Conservation (phyloP, 2,329 filamentous ascomycete genomes). For the Xylaria digitata region DNA sequence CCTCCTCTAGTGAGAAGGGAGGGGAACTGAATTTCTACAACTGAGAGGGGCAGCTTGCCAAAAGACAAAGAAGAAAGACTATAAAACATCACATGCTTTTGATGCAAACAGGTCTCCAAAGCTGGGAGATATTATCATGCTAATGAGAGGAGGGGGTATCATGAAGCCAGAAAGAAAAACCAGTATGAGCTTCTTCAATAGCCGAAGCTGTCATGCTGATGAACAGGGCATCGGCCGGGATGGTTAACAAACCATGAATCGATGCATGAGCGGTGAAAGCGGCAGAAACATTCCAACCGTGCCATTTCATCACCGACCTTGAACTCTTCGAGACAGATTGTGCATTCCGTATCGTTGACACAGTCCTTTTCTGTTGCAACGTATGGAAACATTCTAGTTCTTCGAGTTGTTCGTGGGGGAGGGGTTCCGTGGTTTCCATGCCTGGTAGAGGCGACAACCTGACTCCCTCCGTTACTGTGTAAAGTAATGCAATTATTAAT, state of each 20-base stretch:
- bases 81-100: constrained; percentile 7
- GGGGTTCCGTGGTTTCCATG: constrained; percentile 44
- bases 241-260: constrained; percentile 71
- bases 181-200: constrained; percentile 51
- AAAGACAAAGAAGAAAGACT: neutral
- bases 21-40: neutral
- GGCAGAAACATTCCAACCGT: constrained; percentile 73
- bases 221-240: constrained; percentile 72
- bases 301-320: constrained; percentile 71
- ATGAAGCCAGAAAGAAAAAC: constrained; percentile 19
- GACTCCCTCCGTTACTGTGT: constrained; percentile 60
- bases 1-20: neutral
- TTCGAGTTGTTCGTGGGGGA: constrained; percentile 54
- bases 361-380: constrained; percentile 75
- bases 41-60: neutral
- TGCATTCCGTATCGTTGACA: constrained; percentile 74
- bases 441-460: constrained; percentile 39
- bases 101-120: constrained; percentile 14
- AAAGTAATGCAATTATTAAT: constrained; percentile 67
- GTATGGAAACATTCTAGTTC: constrained; percentile 73
- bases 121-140: constrained; percentile 12
- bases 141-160: constrained; percentile 15
- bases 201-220: constrained; percentile 72
- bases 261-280: constrained; percentile 72
- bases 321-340: constrained; percentile 75